These are phyloP conservation scores for Diaporthe destruens DNA, from an alignment of 2,329 filamentous ascomycete species.

Conservation along the genomic window DNA sequence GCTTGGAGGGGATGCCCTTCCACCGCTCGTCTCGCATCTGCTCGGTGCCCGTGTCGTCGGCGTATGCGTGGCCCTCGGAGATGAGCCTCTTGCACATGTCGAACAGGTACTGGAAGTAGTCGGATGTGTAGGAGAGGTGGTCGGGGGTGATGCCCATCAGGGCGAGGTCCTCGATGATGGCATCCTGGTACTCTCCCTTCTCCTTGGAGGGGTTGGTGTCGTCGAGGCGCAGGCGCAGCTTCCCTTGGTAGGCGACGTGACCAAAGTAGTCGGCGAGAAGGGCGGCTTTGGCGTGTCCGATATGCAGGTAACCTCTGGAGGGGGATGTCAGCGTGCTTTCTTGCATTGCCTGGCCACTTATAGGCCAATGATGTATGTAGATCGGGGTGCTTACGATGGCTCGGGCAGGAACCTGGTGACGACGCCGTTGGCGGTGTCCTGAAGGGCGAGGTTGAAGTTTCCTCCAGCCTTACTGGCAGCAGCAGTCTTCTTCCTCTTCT, in stretches of 20 bases:
- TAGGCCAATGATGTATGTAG: background rate
- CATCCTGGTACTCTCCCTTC: constrained; percentile 95
- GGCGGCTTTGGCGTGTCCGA: constrained; percentile 94
- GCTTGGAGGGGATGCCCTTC: constrained; percentile 84
- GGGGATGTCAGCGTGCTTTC: constrained; percentile 9
- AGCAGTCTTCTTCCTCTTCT: constrained; percentile 76
- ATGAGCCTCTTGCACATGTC: constrained; percentile 88
- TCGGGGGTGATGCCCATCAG: constrained; percentile 95
- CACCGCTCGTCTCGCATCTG: constrained; percentile 88
- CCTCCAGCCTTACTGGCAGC: constrained; percentile 81
- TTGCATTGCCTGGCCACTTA: background rate
- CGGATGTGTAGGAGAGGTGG: constrained; percentile 87
- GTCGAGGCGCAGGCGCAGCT: constrained; percentile 91
- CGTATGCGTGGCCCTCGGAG: constrained; percentile 88
- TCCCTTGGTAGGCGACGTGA: constrained; percentile 92
- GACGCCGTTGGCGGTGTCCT: constrained; percentile 88
- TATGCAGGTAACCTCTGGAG: constrained; percentile 84
- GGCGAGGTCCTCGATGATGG: constrained; percentile 90
- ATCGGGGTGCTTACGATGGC: constrained; percentile 74
- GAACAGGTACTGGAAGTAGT: constrained; percentile 95
- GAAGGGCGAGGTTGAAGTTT: constrained; percentile 89
- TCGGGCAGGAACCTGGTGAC: constrained; percentile 94
- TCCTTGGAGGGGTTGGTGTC: constrained; percentile 98
- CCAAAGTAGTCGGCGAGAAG: constrained; percentile 97
- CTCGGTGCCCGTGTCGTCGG: constrained; percentile 93